Percentiles rank a stretch among this genome's conserved stretches.
These are phyloP conservation scores for Zygnema circumcarinatum DNA, from an alignment of 139 green algal species.

Conservation along the genomic window DNA sequence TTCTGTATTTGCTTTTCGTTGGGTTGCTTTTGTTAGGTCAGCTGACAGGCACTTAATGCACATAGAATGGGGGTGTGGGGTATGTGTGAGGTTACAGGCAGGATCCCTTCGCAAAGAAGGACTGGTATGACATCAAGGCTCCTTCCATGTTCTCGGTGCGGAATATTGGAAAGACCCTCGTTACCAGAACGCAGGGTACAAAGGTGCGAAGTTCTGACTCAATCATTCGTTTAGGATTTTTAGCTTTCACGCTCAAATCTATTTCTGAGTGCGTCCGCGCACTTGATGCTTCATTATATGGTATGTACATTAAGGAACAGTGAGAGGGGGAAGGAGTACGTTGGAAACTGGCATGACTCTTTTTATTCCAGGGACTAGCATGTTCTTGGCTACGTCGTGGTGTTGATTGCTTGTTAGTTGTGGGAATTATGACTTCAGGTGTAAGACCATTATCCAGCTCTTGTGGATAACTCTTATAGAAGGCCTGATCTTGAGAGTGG, in stretches of 20 bases:
- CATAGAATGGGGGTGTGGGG: neutral
- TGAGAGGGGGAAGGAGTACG: no score
- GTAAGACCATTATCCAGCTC: no score
- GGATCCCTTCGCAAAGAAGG: slow-evolving; percentile 99
- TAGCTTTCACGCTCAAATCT: neutral
- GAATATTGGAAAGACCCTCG: slow-evolving; percentile 97
- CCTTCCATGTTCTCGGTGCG: slow-evolving; percentile 90
- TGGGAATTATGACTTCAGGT: no score
- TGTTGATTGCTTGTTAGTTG: no score
- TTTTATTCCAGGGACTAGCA: no score
- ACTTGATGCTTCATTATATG: neutral
- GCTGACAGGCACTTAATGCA: neutral
- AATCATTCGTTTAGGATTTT: slow-evolving; percentile 8
- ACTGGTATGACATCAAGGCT: slow-evolving; percentile 99
- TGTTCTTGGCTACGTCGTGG: no score
- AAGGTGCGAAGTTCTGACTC: slow-evolving; percentile 79
- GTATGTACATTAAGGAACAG: neutral
- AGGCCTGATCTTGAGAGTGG: no score
- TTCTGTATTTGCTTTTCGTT: neutral
- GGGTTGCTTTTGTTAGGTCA: neutral
- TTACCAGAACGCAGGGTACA: slow-evolving; percentile 95
- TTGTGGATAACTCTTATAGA: no score
- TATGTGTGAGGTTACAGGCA: slow-evolving; percentile 72
- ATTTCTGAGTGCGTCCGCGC: neutral
- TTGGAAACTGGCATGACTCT: no score